Conservation (phyloP, 163 green algal species). For the Picocystis sp. region DNA sequence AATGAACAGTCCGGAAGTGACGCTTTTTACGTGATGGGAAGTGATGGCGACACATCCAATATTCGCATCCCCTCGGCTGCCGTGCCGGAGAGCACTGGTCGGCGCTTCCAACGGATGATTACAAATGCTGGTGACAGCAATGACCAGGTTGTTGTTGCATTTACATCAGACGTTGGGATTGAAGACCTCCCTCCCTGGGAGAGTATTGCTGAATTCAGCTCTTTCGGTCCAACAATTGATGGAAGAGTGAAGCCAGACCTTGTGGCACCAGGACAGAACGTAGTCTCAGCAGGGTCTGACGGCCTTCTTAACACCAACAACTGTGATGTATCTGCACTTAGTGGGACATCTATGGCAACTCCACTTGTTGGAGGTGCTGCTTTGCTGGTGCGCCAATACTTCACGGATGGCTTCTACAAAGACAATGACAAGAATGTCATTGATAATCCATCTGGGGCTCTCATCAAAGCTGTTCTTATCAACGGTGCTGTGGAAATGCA, state of each 20-base stretch:
- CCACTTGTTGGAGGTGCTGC: conserved; percentile 55
- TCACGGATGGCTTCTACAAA: conserved; percentile 60
- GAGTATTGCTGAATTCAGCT: conserved; percentile 56
- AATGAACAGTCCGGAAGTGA: conserved; percentile 21
- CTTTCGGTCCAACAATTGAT: conserved; percentile 33
- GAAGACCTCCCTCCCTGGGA: conserved; percentile 14
- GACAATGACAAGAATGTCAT: too few species aligned
- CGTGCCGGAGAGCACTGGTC: conserved; percentile 13
- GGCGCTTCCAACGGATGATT: too few species aligned
- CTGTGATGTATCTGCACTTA: background rate
- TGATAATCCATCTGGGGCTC: conserved; percentile 33
- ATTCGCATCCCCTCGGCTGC: conserved; percentile 22
- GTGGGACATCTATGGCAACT: conserved; percentile 77
- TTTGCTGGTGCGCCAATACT: conserved; percentile 75
- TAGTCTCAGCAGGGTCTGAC: too few species aligned
- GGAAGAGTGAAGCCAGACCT: conserved; percentile 82
- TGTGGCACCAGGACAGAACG: conserved; percentile 38
- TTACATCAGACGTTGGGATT: too few species aligned
- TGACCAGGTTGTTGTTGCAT: too few species aligned
- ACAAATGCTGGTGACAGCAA: too few species aligned
- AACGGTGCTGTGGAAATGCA: conserved; percentile 53
- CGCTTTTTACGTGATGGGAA: too few species aligned
- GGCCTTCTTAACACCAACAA: too few species aligned
- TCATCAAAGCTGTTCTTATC: conserved; percentile 77
- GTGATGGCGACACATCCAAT: background rate